Percentiles rank a stretch among this genome's conserved stretches.
These are phyloP conservation scores for Venturia pyrina DNA, from an alignment of 2,329 filamentous ascomycete species.

Conservation along the genomic window DNA sequence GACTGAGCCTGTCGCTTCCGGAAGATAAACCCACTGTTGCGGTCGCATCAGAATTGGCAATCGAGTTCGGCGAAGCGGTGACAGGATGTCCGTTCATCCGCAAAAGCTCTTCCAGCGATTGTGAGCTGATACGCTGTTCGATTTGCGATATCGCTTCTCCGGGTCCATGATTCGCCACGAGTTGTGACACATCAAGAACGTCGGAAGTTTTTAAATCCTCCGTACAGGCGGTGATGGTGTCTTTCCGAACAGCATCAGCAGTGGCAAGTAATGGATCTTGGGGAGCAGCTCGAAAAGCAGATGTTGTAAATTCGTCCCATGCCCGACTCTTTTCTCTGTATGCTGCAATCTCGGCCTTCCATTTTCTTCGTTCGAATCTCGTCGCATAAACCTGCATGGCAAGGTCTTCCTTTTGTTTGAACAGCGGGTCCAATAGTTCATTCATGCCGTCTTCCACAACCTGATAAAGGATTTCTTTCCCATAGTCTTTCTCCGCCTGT, in stretches of 20 bases:
- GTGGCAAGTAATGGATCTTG: background rate
- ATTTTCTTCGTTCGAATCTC: conserved; percentile 49
- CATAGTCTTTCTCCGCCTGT: conserved; percentile 70
- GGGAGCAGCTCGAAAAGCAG: background rate
- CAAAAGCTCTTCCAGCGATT: conserved; percentile 5
- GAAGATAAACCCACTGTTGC: background rate
- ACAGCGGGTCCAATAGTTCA: conserved; percentile 78
- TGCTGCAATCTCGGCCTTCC: conserved; percentile 29
- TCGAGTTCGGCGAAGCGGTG: background rate
- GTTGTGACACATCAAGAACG: background rate
- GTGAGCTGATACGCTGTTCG: background rate
- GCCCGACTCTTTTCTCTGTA: background rate
- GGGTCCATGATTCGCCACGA: background rate
- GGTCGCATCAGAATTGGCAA: background rate
- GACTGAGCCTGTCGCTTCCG: background rate
- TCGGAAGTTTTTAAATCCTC: background rate
- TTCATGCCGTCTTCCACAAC: conserved; percentile 89
- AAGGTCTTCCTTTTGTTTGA: conserved; percentile 65
- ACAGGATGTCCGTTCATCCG: background rate
- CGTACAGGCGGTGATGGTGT: background rate
- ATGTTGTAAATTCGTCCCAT: background rate
- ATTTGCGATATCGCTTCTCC: conserved; percentile 2
- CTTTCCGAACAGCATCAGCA: background rate
- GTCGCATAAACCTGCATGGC: conserved; percentile 33
- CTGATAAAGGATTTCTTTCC: conserved; percentile 82